Base-by-base conservation (phyloP, 306 rosid genomes). In the Glycyrrhiza uralensis region DNA sequence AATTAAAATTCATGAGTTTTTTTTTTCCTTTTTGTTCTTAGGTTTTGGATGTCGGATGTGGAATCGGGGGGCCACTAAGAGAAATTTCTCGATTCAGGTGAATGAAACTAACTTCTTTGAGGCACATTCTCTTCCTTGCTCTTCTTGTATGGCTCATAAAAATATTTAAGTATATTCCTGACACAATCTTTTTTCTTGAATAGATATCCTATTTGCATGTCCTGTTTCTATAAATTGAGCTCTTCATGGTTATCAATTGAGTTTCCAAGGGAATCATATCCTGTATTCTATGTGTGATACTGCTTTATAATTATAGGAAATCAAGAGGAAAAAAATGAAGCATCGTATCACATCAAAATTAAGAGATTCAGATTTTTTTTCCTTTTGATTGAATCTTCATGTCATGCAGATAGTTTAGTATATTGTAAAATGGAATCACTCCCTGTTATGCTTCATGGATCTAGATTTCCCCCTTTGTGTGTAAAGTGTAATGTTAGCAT, bases 1-100 rank as follows among this genome's bases (percentile, higher is more conserved):
- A 6, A 23, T 47, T 72, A 61, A 60, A 46, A 58, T 5, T 50
- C 3, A 30, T 44, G 38, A 67, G 15, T 2, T 5, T 29, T 41
- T 47, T n/a, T 10, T 3, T n/a, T n/a, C n/a, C 6, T 30, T 32
- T 68, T 32, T 49, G 33, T 18, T 57, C n/a, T n/a, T 50, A 92
- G 97, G 96, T 92, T 80, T 76, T 92, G 83, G 97, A 92, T 72
- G 87, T 89, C 61, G 96, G 97, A 65, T 92, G 97, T 79, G 97
- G 97, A 84, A 89, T 92, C 54, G 96, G 97, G 14, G 96, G 96
- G 24, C 97, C 97, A 12, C 79, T 92, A 6, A 85, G 96, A 79
- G 97, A 92, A 77, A 87, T 92, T 75, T 79, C 92, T 33, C 90
- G 88, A 23, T 92, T 92, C 82, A 92, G 97, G 97, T 92, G 65